Base-by-base conservation (phyloP, 192 early-diverging fungal species). In the Coemansia sp. region DNA sequence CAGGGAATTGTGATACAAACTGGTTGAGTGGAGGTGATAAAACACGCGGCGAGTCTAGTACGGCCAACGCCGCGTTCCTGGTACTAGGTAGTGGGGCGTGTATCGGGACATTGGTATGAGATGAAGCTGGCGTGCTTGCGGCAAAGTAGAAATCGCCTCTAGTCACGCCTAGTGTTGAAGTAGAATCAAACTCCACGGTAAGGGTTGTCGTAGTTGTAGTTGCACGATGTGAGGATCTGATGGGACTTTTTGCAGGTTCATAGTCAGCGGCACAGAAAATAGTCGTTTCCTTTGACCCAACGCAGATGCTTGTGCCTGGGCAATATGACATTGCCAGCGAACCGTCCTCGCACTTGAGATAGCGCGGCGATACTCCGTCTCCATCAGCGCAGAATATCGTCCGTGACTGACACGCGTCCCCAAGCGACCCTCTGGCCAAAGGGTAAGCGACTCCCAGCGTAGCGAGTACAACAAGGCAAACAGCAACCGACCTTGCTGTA, bases 311-410 rank as follows among this genome's bases (percentile, higher is more conserved):
- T 53, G 40, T 37, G 8, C 48, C 14, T 2, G 65, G 67, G 35
- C 79, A 82, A 27, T 42, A 67, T 16, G 63, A 75, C 41, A 77
- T 66, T 10, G 70, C 72, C 19, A 77, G 64, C n/a, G 36, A 45
- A 2, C 74, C 79, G 13, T 67, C 62, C 27, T 77, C 67, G 53
- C 79, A 82, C 51, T 74, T 77, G 42, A 77, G 64, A 59, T 77
- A 82, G 24, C 75, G 70, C 16, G 74, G 16, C 14, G 74, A 77
- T 24, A 46, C 16, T 36, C 79, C 79, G 21, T 82, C 72, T 21
- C 79, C 79, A 31, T 82, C 79, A 3, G 74, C 79, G 24, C 79
- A 82, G 62, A 82, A 74, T 56, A 82, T 73, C 24, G 68, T 68
- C 48, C 68, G 68, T 48, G 79, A 65, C 42, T 66, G 59, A 33